phyloP scores from a whole-genome alignment of 345 rosid genomes.

The Populus simonii region DNA sequence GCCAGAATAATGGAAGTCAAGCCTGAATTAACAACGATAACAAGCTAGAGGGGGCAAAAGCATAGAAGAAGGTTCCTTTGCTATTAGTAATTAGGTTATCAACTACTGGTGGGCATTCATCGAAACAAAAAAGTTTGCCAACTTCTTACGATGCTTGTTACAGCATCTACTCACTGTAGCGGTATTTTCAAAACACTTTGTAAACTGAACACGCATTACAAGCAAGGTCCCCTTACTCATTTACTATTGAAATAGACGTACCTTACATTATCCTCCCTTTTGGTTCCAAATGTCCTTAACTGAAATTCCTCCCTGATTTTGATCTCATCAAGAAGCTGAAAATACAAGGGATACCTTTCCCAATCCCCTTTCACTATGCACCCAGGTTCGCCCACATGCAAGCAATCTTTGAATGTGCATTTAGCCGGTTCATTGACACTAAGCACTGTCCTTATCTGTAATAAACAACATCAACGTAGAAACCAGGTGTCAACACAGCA shows the following conservation, averaged over 20 bases:
- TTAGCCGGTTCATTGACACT: conserved; percentile 39
- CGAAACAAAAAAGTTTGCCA: not conserved
- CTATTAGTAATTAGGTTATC: not conserved
- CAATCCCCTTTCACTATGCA: conserved; percentile 73
- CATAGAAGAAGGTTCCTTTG: too few relatives aligned
- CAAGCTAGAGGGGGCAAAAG: too few relatives aligned
- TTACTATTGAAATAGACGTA: conserved; percentile 20
- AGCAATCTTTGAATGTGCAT: conserved; percentile 78
- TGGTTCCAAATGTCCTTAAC: conserved; percentile 83
- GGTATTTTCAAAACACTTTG: not conserved
- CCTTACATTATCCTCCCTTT: conserved; percentile 83
- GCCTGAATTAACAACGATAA: not conserved
- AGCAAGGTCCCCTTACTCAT: not conserved
- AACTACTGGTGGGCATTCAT: not conserved
- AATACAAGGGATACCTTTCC: conserved; percentile 81
- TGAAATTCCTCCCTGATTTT: conserved; percentile 85
- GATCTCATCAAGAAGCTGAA: conserved; percentile 85
- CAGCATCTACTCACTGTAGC: not conserved
- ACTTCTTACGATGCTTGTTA: not conserved
- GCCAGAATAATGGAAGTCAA: not conserved
- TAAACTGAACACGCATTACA: not conserved
- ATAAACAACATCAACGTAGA: not conserved
- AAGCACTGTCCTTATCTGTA: conserved; percentile 50
- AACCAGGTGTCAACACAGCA: not conserved
- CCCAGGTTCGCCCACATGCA: conserved; percentile 86